Base-by-base conservation (phyloP, 805 yeast species). In the Saturnispora saitoi region DNA sequence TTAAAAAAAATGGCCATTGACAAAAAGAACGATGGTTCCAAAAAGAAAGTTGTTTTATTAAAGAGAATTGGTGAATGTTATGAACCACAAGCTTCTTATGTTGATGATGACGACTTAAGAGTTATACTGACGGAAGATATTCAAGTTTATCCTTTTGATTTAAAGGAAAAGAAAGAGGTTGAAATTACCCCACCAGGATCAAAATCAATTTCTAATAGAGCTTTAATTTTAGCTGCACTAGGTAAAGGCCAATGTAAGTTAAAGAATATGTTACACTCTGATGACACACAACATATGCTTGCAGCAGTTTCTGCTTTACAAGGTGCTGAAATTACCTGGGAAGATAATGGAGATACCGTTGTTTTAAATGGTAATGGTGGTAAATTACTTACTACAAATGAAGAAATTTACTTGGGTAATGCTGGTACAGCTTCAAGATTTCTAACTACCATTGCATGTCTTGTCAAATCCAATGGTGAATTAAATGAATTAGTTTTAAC, bases 361-460 rank as follows among this genome's bases (percentile, higher is more conserved):
- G 81, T 91, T 42, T 78, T 91, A 29, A 78, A 80, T 45, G 90
- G 91, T 47, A 90, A 90, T 54, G 93, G 93, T 51, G 97, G 97
- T 49, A 69, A 79, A 29, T 66, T 87, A 53, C 58, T 70, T 29
- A 83, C 95, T 3, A 76, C 82, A 44, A 67, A 70, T 15, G 78
- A 81, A 46, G 84, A 81, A 53, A 71, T 93, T 49, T 93, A 88
- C 67, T 73, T 93, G 53, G 99, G 99, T 50, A 93, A 93, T 62
- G 98, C 99, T 1, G 99, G 99, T 56, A 93, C 99, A 40, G 98
- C 99, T 4, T 86, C 97, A 5, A 77, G 99, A 60, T 93, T 93
- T 65, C 75, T 93, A 61, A 86, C 97, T 2, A 79, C 96, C 2
- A 91, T 93, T 28, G 96, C 95, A 17, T 77, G 95, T n/a, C 71